Evolutionary conservation across 2,329 filamentous ascomycete species (phyloP), one percentile per base, ranked within the genome.

Genomic region (Aspergillus sp.): DNA sequence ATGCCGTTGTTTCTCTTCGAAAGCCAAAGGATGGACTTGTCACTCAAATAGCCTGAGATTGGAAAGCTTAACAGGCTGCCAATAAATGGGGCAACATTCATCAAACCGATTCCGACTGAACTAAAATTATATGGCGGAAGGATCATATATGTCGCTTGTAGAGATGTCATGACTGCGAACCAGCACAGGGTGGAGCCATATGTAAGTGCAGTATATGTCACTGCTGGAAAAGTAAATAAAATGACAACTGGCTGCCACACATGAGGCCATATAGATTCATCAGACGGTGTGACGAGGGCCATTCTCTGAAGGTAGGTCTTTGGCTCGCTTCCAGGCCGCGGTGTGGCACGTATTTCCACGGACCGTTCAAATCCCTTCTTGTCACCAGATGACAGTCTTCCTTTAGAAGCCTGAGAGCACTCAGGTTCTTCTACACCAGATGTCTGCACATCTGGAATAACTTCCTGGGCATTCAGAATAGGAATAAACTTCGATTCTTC

Each of bases 181-280:
- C 72, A 78, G 6, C 75, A 74, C 0, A 79, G 64, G 13, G 79
- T 63, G 7, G 74, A 69, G 1, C 76, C 79, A 25, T 78, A 80
- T 32, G 74, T 69, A 1, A 81, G 28, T 2, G 75, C 73, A 3
- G 75, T 77, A 55, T 76, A 80, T 32, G 75, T 57, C 17, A 80
- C 74, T 1, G 76, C 76, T 2, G 93, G 93, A 9, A 80, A 74
- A 0, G 63, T 60, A 28, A 68, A 64, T 6, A 79, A 62, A 25
- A 58, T 48, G 1, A 55, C 17, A 0, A 56, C 4, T 3, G 59
- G 59, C 4, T 52, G 55, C 21, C 49, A 43, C 9, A 55, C 19
- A 9, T 55, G 53, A 13, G 38, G 28, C 17, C 15, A 38, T 38
- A 54, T 25, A 5, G 60, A 32, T 13, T 38, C 32, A 17, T n/a